A percentile compares a stretch with the other conserved stretches of the same genome.
Conservation (phyloP, 345 rosid genomes). For the Laguncularia racemosa region DNA sequence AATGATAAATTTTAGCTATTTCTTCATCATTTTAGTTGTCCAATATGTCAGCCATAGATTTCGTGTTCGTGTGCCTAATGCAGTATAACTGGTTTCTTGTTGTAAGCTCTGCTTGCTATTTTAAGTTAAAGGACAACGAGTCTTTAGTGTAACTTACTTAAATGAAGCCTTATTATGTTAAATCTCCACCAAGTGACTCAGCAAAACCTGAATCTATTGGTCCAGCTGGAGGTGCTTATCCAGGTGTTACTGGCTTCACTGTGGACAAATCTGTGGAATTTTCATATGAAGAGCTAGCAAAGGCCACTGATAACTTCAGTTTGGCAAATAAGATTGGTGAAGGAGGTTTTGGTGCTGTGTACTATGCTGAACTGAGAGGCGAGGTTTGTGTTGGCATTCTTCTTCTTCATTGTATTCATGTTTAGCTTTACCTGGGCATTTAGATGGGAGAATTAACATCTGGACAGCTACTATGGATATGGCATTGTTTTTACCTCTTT, state of each 20-base stretch:
- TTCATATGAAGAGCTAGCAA: constrained; percentile 83
- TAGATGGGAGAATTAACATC: not conserved
- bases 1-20: too few species aligned
- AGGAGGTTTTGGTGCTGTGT: constrained; percentile 93
- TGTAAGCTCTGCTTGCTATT: too few species aligned
- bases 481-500: too few species aligned
- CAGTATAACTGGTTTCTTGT: too few species aligned
- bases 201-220: too few species aligned
- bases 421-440: not conserved
- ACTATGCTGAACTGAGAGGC: constrained; percentile 88
- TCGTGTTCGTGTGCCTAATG: too few species aligned
- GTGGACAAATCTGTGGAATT: constrained; percentile 87
- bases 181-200: too few species aligned
- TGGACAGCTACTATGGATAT: not conserved
- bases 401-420: not conserved
- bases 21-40: too few species aligned
- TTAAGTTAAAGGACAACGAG: too few species aligned
- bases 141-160: too few species aligned
- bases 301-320: constrained; percentile 78
- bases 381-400: constrained; percentile 44
- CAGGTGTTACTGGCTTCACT: constrained; percentile 50
- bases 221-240: constrained; percentile 29
- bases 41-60: too few species aligned
- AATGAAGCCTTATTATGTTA: too few species aligned
- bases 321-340: constrained; percentile 79